phyloP scores from a whole-genome alignment of 2,329 filamentous ascomycete genomes.

The Fusarium guadeloupense region DNA sequence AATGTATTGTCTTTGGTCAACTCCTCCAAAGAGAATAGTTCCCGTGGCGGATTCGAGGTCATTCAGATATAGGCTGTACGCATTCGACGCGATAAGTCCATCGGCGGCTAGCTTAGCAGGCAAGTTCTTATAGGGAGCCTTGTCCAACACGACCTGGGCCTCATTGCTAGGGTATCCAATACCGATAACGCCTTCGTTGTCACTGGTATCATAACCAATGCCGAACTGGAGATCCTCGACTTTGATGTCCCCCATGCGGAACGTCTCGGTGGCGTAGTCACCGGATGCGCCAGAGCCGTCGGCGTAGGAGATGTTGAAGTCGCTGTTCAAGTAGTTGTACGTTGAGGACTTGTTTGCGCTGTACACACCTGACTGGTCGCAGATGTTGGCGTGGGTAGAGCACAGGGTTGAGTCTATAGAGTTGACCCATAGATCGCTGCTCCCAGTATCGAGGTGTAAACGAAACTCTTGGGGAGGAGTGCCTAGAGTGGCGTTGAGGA shows the following conservation, averaged over 20 bases:
- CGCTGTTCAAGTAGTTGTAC: constrained; percentile 75
- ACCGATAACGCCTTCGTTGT: constrained; percentile 78
- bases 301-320: constrained; percentile 89
- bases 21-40: constrained; percentile 77
- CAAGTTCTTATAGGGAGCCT: constrained; percentile 71
- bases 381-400: constrained; percentile 57
- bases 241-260: constrained; percentile 65
- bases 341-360: constrained; percentile 76
- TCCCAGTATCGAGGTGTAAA: constrained; percentile 73
- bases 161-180: constrained; percentile 86
- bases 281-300: constrained; percentile 81
- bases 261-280: constrained; percentile 81
- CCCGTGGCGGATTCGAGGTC: constrained; percentile 73
- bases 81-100: constrained; percentile 70
- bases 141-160: constrained; percentile 69
- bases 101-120: constrained; percentile 70
- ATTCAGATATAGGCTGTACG: constrained; percentile 80
- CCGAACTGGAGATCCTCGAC: constrained; percentile 74
- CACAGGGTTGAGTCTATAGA: constrained; percentile 70
- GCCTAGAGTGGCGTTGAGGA: constrained; percentile 69
- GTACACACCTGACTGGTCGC: constrained; percentile 72
- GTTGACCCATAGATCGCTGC: constrained; percentile 78
- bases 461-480: constrained; percentile 67
- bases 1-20: constrained; percentile 72
- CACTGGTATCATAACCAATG: constrained; percentile 70